A percentile compares a stretch with the other conserved stretches of the same genome.
Evolutionary conservation across 306 rosid species (phyloP).

Genomic region (Rosa rugosa): DNA sequence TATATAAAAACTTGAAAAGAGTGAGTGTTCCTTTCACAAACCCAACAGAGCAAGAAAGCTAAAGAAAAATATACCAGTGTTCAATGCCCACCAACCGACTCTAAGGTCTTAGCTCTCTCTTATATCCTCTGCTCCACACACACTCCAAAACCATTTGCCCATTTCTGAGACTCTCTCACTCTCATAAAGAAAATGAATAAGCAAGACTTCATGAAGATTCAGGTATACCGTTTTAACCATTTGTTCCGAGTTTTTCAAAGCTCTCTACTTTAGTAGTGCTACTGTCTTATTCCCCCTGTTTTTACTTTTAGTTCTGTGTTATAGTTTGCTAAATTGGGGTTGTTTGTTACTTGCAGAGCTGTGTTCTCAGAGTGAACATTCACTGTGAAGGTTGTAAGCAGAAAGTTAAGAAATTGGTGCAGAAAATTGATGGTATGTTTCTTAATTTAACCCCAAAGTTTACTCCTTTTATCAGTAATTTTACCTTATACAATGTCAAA

Average conservation of each 20-base stretch:
- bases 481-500: neutral
- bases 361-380: constrained; percentile 71
- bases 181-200: constrained; percentile 52
- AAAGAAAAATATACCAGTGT: constrained; percentile 33
- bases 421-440: constrained; percentile 79
- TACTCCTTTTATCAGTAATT: neutral
- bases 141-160: neutral
- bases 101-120: constrained; percentile 19
- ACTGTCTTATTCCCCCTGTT: constrained; percentile 1
- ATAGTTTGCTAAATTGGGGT: constrained; percentile 15
- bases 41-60: constrained; percentile 23
- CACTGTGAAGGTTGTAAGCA: constrained; percentile 87
- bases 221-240: constrained; percentile 45
- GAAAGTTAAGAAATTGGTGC: constrained; percentile 75
- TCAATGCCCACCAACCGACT: constrained; percentile 41
- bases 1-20: constrained; percentile 7
- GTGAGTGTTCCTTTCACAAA: constrained; percentile 19
- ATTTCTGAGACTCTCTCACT: neutral
- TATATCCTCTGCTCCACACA: constrained; percentile 20
- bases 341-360: constrained; percentile 49
- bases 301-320: neutral
- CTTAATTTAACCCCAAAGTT: neutral
- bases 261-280: neutral
- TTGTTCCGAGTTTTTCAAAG: neutral
- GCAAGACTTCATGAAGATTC: constrained; percentile 72